Evolutionary conservation across 768 basidiomycete species (phyloP).

Genomic region (Leccinum subgranulosum): DNA sequence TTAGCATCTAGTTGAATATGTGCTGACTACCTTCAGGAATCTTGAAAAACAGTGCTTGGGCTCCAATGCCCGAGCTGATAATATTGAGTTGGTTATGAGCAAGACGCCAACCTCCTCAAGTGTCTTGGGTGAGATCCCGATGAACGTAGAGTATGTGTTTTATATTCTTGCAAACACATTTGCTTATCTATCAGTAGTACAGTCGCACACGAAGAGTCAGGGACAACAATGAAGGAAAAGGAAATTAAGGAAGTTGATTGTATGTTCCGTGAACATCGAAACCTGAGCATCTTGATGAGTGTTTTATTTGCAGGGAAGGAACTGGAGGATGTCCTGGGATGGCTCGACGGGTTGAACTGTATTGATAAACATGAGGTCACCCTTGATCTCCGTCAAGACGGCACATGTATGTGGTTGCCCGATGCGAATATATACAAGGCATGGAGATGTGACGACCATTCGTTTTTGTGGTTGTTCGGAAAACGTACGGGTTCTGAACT

Average conservation of each 20-base stretch:
- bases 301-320: not conserved
- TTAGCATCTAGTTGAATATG: too few relatives aligned
- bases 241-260: not conserved
- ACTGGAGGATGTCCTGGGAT: not conserved
- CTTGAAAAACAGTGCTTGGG: not conserved
- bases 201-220: not conserved
- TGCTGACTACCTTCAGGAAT: constrained; percentile 1
- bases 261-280: not conserved
- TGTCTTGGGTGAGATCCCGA: not conserved
- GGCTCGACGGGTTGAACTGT: not conserved
- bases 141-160: not conserved
- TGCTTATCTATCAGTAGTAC: not conserved
- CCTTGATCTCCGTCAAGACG: not conserved
- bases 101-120: not conserved
- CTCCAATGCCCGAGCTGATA: not conserved
- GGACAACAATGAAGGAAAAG: not conserved
- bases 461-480: not conserved
- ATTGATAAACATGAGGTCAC: not conserved
- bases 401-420: not conserved
- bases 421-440: not conserved
- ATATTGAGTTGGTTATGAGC: not conserved
- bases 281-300: not conserved
- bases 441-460: not conserved
- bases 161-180: not conserved
- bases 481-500: not conserved